Evolutionary conservation across 2,329 filamentous ascomycete species (phyloP), one percentile per base, ranked within the genome.

Genomic region (Apiospora saccharicola): DNA sequence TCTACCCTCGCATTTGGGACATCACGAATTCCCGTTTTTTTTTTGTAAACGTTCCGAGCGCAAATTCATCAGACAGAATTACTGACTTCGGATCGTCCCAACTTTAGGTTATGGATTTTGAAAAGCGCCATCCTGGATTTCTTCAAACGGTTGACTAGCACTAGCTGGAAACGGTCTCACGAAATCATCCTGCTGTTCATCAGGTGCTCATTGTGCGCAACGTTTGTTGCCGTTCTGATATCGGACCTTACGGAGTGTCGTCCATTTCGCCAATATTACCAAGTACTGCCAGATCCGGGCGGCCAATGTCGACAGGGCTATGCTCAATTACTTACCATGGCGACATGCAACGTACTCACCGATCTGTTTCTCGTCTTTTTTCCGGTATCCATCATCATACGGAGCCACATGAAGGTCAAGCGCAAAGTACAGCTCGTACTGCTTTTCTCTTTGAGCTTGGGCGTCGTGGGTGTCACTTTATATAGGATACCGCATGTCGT

Each of bases 71-170:
- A 72, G 43, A 16, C 8, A 4, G 37, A 24, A 37, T 68, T 71
- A 24, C 68, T 70, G 37, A 70, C 47, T 41, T 57, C 4, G 13
- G 47, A 16, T 5, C 19, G 22, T 53, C 26, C 64, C 57, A 19
- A 53, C 46, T 75, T n/a, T 78, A 97, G 94, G 77, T 91, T 98
- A 73, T 99, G 96, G 96, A 92, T 93, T 76, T 90, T 96, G 75
- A 99, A 98, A 82, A 90, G 92, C 78, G 94, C 95, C 47, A 92
- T 98, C 72, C 92, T 95, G 73, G 95, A 98, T 81, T 98, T 98
- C 79, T 91, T 98, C 76, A 93, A 93, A 80, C 92, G 96, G 71
- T 88, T 98, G 70, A 96, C 94, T 3, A 91, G 91, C 71, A 90
- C 92, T 67, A 93, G 94, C 72, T 98, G 95, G 93, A 91, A 92